These are phyloP conservation scores for Penstemon eatonii DNA, from an alignment of 257 asterid species.

Conservation along the genomic window DNA sequence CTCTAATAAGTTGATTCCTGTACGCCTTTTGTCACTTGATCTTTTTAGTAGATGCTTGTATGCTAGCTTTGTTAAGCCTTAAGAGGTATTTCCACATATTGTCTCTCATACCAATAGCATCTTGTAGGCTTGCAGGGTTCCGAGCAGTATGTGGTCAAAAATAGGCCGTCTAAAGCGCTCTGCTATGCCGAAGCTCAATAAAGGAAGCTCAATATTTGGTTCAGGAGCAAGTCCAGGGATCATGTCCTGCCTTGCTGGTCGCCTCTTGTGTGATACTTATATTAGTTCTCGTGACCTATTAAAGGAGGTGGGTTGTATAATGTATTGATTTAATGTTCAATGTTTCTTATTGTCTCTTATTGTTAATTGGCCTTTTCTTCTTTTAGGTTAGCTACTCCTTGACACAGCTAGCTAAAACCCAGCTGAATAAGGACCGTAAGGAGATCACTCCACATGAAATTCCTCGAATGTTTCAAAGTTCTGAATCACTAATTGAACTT, in stretches of 20 bases:
- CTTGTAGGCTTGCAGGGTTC: conserved; percentile 73
- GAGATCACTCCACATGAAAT: conserved; percentile 84
- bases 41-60: conserved; percentile 9
- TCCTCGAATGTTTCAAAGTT: conserved; percentile 74
- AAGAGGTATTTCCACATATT: neutral
- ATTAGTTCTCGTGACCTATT: conserved; percentile 84
- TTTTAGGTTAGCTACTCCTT: conserved; percentile 92
- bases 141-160: conserved; percentile 88
- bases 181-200: conserved; percentile 82
- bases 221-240: conserved; percentile 95
- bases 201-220: conserved; percentile 73
- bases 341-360: conserved; percentile 25
- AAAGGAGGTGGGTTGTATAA: conserved; percentile 68
- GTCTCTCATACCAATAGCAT: conserved; percentile 24
- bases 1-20: neutral
- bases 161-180: conserved; percentile 95
- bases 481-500: conserved; percentile 76
- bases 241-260: conserved; percentile 91
- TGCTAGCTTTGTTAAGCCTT: neutral
- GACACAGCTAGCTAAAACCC: conserved; percentile 85
- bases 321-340: conserved; percentile 20
- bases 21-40: conserved; percentile 15
- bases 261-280: conserved; percentile 91
- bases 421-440: conserved; percentile 75
- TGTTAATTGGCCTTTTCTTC: conserved; percentile 25